Base-by-base conservation (phyloP, 164 flowering plant genomes). In the Berberis vulgaris region DNA sequence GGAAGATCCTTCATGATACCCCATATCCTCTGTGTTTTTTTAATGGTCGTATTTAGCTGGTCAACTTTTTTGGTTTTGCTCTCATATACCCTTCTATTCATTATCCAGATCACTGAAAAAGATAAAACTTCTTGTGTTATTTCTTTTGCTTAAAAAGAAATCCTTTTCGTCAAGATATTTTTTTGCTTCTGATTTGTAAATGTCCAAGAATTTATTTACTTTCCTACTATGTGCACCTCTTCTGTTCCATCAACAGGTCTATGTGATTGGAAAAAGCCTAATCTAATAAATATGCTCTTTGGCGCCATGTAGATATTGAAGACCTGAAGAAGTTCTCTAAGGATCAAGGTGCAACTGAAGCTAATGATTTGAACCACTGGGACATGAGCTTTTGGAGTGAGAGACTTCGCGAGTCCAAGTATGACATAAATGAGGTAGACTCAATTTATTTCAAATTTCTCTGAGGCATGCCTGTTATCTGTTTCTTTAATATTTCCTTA, bases 371-470 rank as follows among this genome's bases (percentile, higher is more conserved):
- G 75, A 79, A 53, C 49, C 95, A 87, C 53, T 94, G 99, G 99
- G 97, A 94, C 71, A 73, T 79, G 56, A 80, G 26, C 75, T 94
- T 89, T 69, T 91, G 99, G 99, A 86, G 96, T 78, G 99, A 94
- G 81, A 89, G 97, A 78, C 91, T 94, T 65, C 95, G 99, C 46
- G 99, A 94, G 65, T 83, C 96, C 45, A 94, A 89, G 69, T 94
- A 83, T 79, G 90, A 89, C 70, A 89, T 94, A 70, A 94, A 89
- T 66, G 96, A 91, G 96, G 99, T 91, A 56, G 11, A 62, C 5
- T 49, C 26, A 4, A 12, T 11, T 73, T 26, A 26, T 26, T 61
- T 68, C 66, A 65, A 43, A 7, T 13, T 65, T 64, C 64, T 44
- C 40, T 1, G 9, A 47, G 50, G 50, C 9, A 47, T 60, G 9